Evolutionary conservation across 2,329 filamentous ascomycete genomes (phyloP).

Genomic region (Didymella arachidicola): DNA sequence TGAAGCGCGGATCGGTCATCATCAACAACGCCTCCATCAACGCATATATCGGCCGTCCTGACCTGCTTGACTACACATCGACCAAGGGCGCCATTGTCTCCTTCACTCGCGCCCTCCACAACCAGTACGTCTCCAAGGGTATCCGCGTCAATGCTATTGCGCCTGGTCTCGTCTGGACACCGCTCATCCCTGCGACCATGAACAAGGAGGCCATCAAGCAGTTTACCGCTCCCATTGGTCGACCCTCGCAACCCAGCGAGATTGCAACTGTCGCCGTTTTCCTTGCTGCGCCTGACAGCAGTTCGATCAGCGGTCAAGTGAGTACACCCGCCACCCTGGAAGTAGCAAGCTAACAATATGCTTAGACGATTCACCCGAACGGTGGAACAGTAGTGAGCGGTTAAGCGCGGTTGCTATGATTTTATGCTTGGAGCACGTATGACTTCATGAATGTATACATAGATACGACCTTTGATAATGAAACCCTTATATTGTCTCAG

Average conservation of each 20-base stretch:
- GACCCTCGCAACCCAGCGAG: conserved; percentile 81
- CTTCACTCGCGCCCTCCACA: conserved; percentile 79
- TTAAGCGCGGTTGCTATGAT: conserved; percentile 21
- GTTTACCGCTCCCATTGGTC: conserved; percentile 77
- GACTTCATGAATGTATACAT: conserved; percentile 16
- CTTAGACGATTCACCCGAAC: conserved; percentile 69
- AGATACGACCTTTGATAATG: conserved; percentile 10
- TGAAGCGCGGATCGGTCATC: conserved; percentile 76
- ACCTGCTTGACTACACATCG: conserved; percentile 82
- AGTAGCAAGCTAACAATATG: not conserved
- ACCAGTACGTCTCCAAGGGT: conserved; percentile 74
- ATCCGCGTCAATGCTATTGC: conserved; percentile 81
- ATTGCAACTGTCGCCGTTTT: conserved; percentile 85
- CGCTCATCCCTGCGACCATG: conserved; percentile 54
- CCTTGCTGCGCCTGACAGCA: conserved; percentile 76
- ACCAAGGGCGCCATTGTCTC: conserved; percentile 81
- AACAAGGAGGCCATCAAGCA: conserved; percentile 69
- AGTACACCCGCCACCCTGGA: not conserved
- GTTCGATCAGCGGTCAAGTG: conserved; percentile 70
- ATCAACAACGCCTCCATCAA: conserved; percentile 90
- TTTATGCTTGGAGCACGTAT: conserved; percentile 5
- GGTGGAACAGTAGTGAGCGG: conserved; percentile 48
- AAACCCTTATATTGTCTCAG: not conserved
- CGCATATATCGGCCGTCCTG: conserved; percentile 79
- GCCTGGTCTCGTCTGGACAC: conserved; percentile 67